phyloP scores from a whole-genome alignment of 805 yeast species.

The Candida stauntonica region DNA sequence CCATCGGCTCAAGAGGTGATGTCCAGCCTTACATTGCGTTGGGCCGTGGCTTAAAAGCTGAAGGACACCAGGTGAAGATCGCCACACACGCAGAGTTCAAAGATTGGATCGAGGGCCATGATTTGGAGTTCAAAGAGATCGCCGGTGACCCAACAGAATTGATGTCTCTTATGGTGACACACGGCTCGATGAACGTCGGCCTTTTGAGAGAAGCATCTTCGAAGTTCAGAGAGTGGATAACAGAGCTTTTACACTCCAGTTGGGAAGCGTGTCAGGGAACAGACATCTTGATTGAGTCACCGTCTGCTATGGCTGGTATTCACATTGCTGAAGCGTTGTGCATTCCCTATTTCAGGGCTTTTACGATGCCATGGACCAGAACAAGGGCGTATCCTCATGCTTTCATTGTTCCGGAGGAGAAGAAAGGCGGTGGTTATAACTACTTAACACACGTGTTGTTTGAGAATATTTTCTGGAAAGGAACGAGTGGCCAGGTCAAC shows the following conservation, averaged over 20 bases:
- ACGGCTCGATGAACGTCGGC: conserved; percentile 80
- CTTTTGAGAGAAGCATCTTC: conserved; percentile 79
- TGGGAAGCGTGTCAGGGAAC: conserved; percentile 84
- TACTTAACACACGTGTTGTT: conserved; percentile 89
- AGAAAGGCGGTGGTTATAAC: conserved; percentile 88
- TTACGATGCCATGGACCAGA: conserved; percentile 98
- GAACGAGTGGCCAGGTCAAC: conserved; percentile 82
- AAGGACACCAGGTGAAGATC: conserved; percentile 81
- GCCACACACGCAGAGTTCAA: conserved; percentile 83
- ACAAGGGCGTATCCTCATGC: conserved; percentile 97
- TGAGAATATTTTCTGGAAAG: conserved; percentile 92
- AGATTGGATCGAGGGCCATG: conserved; percentile 66
- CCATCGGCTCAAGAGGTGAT: conserved; percentile 95
- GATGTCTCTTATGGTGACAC: conserved; percentile 89
- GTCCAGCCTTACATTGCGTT: conserved; percentile 94
- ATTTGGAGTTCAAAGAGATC: conserved; percentile 62
- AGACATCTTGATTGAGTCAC: conserved; percentile 89
- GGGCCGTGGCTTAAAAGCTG: conserved; percentile 70
- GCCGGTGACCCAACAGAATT: conserved; percentile 94
- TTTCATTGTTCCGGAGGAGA: conserved; percentile 89
- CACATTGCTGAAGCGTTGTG: conserved; percentile 91
- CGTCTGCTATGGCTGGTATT: conserved; percentile 92
- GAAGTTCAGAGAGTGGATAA: conserved; percentile 80
- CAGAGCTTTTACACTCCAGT: conserved; percentile 61
- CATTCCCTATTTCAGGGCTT: conserved; percentile 90